Evolutionary conservation across 73 alveolate species (phyloP).

Genomic region (Paraurostyla sp.): DNA sequence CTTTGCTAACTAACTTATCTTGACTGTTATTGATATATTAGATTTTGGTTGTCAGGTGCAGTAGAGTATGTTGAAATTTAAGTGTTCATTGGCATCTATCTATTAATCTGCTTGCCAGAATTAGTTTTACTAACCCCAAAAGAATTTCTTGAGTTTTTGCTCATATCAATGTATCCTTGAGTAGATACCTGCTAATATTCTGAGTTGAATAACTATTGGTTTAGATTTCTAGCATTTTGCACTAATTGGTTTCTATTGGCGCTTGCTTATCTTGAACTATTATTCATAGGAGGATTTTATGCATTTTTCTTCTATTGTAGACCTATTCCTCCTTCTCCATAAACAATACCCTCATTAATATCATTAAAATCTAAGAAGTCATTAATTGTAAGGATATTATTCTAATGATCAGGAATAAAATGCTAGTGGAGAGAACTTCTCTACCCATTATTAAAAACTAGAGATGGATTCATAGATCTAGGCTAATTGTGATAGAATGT

Average conservation of each 20-base stretch:
- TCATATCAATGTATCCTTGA: constrained; percentile 20
- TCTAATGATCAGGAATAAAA: not conserved
- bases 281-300: not conserved
- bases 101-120: too few species aligned
- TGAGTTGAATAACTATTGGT: not conserved
- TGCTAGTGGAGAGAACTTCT: too few species aligned
- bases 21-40: not conserved
- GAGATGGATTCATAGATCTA: not conserved
- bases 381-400: constrained; percentile 1
- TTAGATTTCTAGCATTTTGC: not conserved
- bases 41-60: not conserved
- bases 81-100: not conserved
- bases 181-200: not conserved
- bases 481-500: not conserved
- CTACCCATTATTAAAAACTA: not conserved
- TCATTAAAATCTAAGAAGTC: constrained; percentile 30
- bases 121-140: too few species aligned
- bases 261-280: not conserved
- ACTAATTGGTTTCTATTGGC: not conserved
- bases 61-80: not conserved
- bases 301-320: not conserved
- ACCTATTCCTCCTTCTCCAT: constrained; percentile 49
- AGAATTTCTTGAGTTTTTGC: not conserved
- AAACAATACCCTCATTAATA: constrained; percentile 32
- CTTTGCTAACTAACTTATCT: not conserved